Evolutionary conservation across 2,329 filamentous ascomycete genomes (phyloP), one percentile per base, ranked within the genome.

Genomic region (Neocucurbitaria cava): DNA sequence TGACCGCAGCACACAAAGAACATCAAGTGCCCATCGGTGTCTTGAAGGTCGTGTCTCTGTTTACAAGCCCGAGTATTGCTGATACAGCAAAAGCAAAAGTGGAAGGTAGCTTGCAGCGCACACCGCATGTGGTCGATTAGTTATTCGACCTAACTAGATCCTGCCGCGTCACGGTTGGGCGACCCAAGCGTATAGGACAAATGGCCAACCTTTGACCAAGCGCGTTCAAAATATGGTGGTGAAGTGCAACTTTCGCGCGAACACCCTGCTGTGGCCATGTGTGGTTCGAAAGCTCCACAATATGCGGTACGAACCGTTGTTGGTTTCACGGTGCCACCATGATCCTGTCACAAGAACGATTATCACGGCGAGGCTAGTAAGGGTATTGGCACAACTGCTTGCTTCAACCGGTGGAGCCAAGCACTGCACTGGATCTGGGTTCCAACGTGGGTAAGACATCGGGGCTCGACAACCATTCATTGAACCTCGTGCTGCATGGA

Each of bases 281-380:
- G 13, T 3, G n/a, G 36, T 21, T 40, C 21, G 38, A 24, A 18
- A 7, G 24, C 17, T 43, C 24, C 41, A 43, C 41, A 18, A 18
- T n/a, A n/a, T 21, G 41, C 41, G 41, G 46, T 53, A 46, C 56
- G 53, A 56, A 53, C 49, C 41, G 41, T 55, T 55, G 47, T 39
- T 42, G 46, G 40, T 35, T 46, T 53, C 50, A 35, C 49, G 43
- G 56, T 52, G 43, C 49, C 39, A 31, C 26, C 21, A 28, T n/a
- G 13, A 3, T 44, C 46, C 41, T 49, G 3, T 43, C n/a, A 49
- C 45, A 44, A 46, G n/a, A 18, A 36, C 38, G 20, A 36, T 26
- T 11, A 24, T 15, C 4, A 21, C 26, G 17, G 38, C 48, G 49
- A 52, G 33, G 38, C 48, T 31, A 35, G 21, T 49, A 43, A n/a